A percentile compares a stretch with the other conserved stretches of the same genome.
These are phyloP conservation scores for Vigna unguiculata DNA, from an alignment of 306 rosid species.

Conservation along the genomic window DNA sequence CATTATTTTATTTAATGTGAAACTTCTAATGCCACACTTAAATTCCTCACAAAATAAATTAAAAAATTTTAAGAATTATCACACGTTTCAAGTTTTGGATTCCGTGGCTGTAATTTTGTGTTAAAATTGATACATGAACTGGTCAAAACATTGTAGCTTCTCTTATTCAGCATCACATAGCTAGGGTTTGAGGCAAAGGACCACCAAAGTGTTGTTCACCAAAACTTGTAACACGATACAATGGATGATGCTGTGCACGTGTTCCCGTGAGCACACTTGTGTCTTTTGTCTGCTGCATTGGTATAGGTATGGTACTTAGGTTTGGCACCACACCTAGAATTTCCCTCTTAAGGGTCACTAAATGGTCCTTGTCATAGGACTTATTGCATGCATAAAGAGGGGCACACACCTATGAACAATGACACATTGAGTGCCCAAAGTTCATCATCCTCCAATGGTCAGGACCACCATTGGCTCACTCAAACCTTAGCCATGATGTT, in stretches of 20 bases:
- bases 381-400: conserved; percentile 57
- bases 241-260: conserved; percentile 39
- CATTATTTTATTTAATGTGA: too few species aligned
- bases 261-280: conserved; percentile 12
- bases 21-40: too few species aligned
- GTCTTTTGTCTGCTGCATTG: conserved; percentile 25
- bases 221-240: not conserved
- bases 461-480: conserved; percentile 49
- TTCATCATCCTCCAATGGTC: conserved; percentile 28
- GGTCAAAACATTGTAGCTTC: not conserved
- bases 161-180: not conserved
- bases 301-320: not conserved
- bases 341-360: conserved; percentile 9
- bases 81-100: too few species aligned
- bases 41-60: too few species aligned
- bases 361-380: conserved; percentile 44
- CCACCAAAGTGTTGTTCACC: not conserved
- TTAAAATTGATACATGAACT: not conserved
- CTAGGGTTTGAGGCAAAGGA: conserved; percentile 1
- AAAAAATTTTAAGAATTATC: too few species aligned
- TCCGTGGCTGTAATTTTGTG: too few species aligned
- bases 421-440: conserved; percentile 54
- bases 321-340: conserved; percentile 50
- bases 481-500: conserved; percentile 33
- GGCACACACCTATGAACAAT: conserved; percentile 49